Evolutionary conservation across 2,329 filamentous ascomycete species (phyloP), one percentile per base, ranked within the genome.

Genomic region (Chlorencoelia australis): DNA sequence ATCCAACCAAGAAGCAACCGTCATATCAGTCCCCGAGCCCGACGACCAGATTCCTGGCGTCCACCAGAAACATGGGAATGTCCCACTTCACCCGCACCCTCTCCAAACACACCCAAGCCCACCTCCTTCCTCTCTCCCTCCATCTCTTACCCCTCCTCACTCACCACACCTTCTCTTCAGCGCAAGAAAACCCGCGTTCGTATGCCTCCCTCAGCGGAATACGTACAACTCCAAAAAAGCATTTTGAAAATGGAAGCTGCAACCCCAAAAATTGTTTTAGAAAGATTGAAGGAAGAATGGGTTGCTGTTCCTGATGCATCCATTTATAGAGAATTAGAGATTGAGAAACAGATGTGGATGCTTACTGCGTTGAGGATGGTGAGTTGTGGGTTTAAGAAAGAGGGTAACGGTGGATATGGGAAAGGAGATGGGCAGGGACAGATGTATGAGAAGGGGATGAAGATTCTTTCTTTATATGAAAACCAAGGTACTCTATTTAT

Each of bases 321-420:
- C 24, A 55, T 72, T 14, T 69, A 67, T 46, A 62, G 63, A 46
- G 66, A 70, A 33, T 48, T 71, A 4, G 69, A 71, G 39, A 59
- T 72, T 31, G 68, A 72, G 43, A 71, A 72, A 50, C 72, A 74
- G 47, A 58, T 70, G 26, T 79, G 74, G 74, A 69, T 85, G 60
- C 60, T 79, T 21, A 75, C 69, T 18, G 66, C 66, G 1, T 57
- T 82, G 35, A 64, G 67, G 42, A 62, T 60, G 44, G 61, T 65
- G 49, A 44, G 44, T 18, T n/a, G n/a, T n/a, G n/a, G n/a, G n/a
- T n/a, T n/a, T n/a, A n/a, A n/a, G n/a, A n/a, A n/a, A n/a, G n/a
- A n/a, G n/a, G n/a, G n/a, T n/a, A n/a, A n/a, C n/a, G n/a, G n/a
- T n/a, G n/a, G n/a, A n/a, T n/a, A n/a, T n/a, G n/a, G n/a, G n/a